These are phyloP conservation scores for Pythium phragmitis DNA, from an alignment of 352 stramenopile genomes.

Conservation along the genomic window DNA sequence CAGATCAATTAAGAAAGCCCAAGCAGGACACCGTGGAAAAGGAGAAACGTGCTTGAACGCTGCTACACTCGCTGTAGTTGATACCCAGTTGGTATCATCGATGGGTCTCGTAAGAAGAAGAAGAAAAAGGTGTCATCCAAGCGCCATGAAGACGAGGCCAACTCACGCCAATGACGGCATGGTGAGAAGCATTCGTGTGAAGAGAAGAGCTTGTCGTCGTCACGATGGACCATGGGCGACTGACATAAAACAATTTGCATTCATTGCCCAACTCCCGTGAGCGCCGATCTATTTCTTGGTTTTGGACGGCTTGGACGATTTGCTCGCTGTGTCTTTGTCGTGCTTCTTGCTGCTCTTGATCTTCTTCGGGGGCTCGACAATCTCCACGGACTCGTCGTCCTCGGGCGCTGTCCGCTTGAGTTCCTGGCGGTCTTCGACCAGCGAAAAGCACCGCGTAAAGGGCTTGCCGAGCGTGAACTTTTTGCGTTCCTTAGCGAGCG, in stretches of 20 bases:
- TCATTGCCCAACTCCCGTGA: not conserved
- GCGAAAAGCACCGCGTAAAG: constrained; percentile 71
- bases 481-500: constrained; percentile 48
- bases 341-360: constrained; percentile 55
- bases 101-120: constrained; percentile 39
- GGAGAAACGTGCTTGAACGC: too few species aligned
- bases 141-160: constrained; percentile 32
- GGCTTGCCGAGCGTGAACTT: constrained; percentile 71
- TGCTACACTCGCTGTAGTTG: too few species aligned
- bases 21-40: too few species aligned
- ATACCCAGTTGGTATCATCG: not conserved
- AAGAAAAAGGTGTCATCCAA: constrained; percentile 28
- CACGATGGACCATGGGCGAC: constrained; percentile 8
- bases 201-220: constrained; percentile 28
- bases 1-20: too few species aligned
- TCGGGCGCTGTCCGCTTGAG: constrained; percentile 8
- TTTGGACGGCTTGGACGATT: constrained; percentile 34
- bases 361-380: constrained; percentile 25
- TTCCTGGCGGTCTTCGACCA: constrained; percentile 48
- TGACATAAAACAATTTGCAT: constrained; percentile 6
- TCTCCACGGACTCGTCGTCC: constrained; percentile 11
- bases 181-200: constrained; percentile 36
- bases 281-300: constrained; percentile 22
- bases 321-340: constrained; percentile 38
- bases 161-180: constrained; percentile 46